A percentile compares a stretch with the other conserved stretches of the same genome.
phyloP scores from a whole-genome alignment of 768 basidiomycete genomes.

The Lactifluus hygrophoroides region DNA sequence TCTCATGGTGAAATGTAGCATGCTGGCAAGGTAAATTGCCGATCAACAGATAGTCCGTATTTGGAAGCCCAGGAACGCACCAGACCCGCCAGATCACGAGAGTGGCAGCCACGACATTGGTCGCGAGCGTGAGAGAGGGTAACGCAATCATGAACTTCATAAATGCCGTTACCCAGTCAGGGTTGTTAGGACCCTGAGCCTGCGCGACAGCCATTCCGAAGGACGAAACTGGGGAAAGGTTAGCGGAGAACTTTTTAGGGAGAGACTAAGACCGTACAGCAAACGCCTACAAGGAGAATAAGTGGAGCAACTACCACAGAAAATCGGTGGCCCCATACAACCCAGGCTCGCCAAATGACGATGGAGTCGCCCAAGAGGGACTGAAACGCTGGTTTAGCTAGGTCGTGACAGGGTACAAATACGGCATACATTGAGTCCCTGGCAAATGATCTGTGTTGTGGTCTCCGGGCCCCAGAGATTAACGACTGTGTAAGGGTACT shows the following conservation, averaged over 20 bases:
- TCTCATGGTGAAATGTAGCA: not conserved
- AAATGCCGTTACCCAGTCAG: not conserved
- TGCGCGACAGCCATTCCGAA: not conserved
- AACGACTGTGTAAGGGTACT: not conserved
- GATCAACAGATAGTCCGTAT: not conserved
- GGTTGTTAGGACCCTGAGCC: not conserved
- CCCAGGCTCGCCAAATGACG: slow-evolving; percentile 18
- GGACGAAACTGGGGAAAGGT: slow-evolving; percentile 2
- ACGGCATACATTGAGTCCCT: slow-evolving; percentile 3
- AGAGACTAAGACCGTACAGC: not conserved
- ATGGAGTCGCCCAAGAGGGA: slow-evolving; percentile 13
- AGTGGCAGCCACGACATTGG: slow-evolving; percentile 1
- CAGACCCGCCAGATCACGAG: slow-evolving; percentile 6
- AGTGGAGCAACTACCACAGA: slow-evolving; percentile 2
- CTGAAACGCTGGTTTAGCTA: not conserved
- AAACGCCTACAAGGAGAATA: slow-evolving; percentile 11
- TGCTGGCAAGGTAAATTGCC: not conserved
- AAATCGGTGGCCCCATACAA: slow-evolving; percentile 7
- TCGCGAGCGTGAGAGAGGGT: slow-evolving; percentile 8
- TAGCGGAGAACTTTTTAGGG: not conserved
- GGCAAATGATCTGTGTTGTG: not conserved
- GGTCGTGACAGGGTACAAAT: not conserved
- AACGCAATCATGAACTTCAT: not conserved
- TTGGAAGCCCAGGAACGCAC: not conserved
- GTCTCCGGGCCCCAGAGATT: not conserved